These are phyloP conservation scores for Coriolopsis trogii DNA, from an alignment of 1,284 basidiomycete genomes.

Conservation along the genomic window DNA sequence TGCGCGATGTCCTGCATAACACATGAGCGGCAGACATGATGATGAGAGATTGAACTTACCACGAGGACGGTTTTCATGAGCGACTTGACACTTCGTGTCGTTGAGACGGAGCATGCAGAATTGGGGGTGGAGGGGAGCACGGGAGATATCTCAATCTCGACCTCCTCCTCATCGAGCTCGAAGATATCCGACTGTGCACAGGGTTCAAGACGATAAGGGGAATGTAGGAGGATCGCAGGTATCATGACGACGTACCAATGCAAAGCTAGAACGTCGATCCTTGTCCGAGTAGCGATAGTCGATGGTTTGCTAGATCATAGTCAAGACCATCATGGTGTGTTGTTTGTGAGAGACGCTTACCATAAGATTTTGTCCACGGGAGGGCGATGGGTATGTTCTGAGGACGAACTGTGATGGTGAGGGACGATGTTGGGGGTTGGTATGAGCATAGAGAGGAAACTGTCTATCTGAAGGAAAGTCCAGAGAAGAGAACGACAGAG, in stretches of 20 bases:
- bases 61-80: conserved; percentile 18
- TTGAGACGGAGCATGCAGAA: conserved; percentile 35
- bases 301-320: conserved; percentile 19
- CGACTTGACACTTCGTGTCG: conserved; percentile 12
- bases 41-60: conserved; percentile 1
- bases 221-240: neutral
- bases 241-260: conserved; percentile 18
- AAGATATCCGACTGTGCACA: conserved; percentile 31
- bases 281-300: conserved; percentile 20
- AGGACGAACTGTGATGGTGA: conserved; percentile 1
- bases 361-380: conserved; percentile 15
- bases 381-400: neutral
- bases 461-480: conserved; percentile 18
- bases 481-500: conserved; percentile 15
- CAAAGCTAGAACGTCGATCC: conserved; percentile 22
- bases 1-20: conserved; percentile 10
- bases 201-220: neutral
- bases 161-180: conserved; percentile 34
- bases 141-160: conserved; percentile 65
- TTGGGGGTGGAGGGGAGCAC: conserved; percentile 36
- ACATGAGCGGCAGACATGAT: neutral
- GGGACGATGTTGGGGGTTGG: conserved; percentile 15
- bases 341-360: neutral
- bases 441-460: conserved; percentile 24
- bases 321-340: neutral